phyloP scores from a whole-genome alignment of 768 basidiomycete species.

The Sarcomyxa edulis region DNA sequence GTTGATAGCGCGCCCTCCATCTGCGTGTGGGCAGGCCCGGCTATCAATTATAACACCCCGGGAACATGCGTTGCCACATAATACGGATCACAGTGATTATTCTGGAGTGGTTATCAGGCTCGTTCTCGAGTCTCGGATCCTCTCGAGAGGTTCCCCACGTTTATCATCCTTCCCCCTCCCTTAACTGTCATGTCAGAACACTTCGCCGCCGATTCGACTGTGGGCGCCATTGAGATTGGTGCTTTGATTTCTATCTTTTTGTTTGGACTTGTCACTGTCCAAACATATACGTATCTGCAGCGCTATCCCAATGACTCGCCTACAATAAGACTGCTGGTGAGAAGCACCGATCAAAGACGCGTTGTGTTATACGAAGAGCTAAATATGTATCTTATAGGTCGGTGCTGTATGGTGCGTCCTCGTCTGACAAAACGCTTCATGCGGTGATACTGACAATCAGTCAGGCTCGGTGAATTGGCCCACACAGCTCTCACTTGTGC shows the following conservation, averaged over 20 bases:
- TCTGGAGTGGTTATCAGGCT: no score
- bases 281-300: constrained; percentile 18
- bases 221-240: constrained; percentile 22
- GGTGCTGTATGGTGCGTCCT: constrained; percentile 2
- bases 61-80: no score
- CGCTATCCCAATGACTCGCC: constrained; percentile 16
- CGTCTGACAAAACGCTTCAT: neutral
- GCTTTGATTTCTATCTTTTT: constrained; percentile 19
- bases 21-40: no score
- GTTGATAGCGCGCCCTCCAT: no score
- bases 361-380: neutral
- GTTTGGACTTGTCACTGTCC: constrained; percentile 21
- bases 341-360: no score
- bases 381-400: neutral
- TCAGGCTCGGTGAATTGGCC: constrained; percentile 20
- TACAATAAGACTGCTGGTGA: constrained; percentile 17
- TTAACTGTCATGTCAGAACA: no score
- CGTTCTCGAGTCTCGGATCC: no score
- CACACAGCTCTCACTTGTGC: constrained; percentile 21
- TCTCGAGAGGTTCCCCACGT: no score
- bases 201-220: constrained; percentile 13
- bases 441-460: neutral
- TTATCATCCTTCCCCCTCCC: no score
- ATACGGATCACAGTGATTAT: no score
- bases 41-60: no score